Evolutionary conservation across 2,329 filamentous ascomycete species (phyloP), one percentile per base, ranked within the genome.

Genomic region (Lasiodiplodia gonubiensis): DNA sequence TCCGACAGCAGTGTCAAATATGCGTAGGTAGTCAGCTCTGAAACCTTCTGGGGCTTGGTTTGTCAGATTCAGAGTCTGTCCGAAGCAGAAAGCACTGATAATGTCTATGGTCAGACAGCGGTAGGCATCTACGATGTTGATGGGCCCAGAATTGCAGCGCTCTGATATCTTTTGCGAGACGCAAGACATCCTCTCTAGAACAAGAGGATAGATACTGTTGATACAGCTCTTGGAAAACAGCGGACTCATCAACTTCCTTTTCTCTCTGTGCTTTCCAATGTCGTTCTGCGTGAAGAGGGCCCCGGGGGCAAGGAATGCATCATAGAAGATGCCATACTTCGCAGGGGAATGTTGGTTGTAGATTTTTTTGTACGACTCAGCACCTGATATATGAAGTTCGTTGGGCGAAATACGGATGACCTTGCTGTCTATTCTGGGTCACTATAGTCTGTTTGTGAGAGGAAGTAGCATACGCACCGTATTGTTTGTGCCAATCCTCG

Each of bases 51-150:
- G 52, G 2, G 52, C 52, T 8, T 35, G 1, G 27, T 16, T 54
- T 14, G 52, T 54, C 27, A 54, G 18, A 12, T 54, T 27, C 8
- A 54, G 52, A 54, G 52, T 35, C 16, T 33, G 21, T 7, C 52
- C 27, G 27, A 54, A 35, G 16, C 11, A 33, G 6, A 35, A 33
- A 14, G 25, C 52, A 12, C 25, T 33, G 27, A 54, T 35, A 18
- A 54, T 54, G 10, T 54, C 52, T 14, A 54, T 35, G 18, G 52
- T 54, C 8, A 54, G 52, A 27, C 52, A 54, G 27, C 52, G 52
- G 27, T 54, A 54, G 8, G 52, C 52, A n/a, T 54, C 52, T 5
- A 54, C 27, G 16, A 54, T 54, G 8, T 54, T 54, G 18, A 54
- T 54, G 2, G 52, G 52, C 11, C 23, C 18, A 33, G 18, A 18